Evolutionary conservation across 345 rosid genomes (phyloP), one percentile per base, ranked within the genome.

Genomic region (Brassica incana): DNA sequence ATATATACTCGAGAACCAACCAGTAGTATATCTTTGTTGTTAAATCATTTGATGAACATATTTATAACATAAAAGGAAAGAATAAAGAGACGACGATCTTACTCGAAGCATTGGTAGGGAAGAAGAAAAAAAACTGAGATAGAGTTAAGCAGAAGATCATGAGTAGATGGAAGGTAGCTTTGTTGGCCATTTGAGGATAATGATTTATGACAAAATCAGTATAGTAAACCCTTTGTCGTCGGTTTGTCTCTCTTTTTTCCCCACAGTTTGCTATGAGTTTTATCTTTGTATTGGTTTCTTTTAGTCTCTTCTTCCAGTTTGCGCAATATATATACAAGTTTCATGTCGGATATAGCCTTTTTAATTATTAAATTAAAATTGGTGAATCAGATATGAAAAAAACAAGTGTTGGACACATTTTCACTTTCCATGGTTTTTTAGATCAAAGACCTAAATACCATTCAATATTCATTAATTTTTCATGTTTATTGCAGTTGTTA

Each of bases 121-220:
- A 45, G 71, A 66, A 71, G 67, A 81, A 27, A 33, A 81, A 15
- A 15, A 83, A 77, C 12, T 75, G 81, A 80, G 85, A 86, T 11
- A 85, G 11, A 56, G 77, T 74, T 71, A 91, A 52, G 14, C 83
- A 54, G 73, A 83, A 35, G 66, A 81, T 70, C 32, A 87, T 60
- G 2, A 88, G 66, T 16, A 85, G 71, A 15, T 78, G 83, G 67
- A 85, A 69, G 60, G 64, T 20, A 70, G 72, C 64, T 73, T 79
- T 72, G 71, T 80, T 69, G 59, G 84, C 89, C 92, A 89, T 89
- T 67, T 68, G 25, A 73, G 0, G 38, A 45, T 12, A 54, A 70
- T 50, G 23, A 54, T 27, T 77, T 70, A n/a, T 48, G 32, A 35
- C 3, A 23, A 77, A 50, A 33, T 20, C 32, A 69, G 54, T 48